Percentiles rank a stretch among this genome's conserved stretches.
Evolutionary conservation across 2,329 filamentous ascomycete species (phyloP).

Genomic region (Penicillium palitans): DNA sequence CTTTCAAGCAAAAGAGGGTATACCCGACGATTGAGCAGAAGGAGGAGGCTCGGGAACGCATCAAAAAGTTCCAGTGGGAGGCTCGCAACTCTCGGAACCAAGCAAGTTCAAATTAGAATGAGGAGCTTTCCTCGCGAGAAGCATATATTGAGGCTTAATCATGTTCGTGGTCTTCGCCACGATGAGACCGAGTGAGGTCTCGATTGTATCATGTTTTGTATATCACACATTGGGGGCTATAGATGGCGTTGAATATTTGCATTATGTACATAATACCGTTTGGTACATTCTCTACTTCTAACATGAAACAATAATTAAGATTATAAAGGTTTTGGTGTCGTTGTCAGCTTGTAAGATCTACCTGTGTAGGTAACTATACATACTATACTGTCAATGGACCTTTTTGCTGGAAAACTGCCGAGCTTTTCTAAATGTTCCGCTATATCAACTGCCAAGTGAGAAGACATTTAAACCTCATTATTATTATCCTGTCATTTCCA

Average conservation of each 20-base stretch:
- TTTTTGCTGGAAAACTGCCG: not conserved
- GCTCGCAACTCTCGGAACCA: not conserved
- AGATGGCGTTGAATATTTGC: constrained; percentile 20
- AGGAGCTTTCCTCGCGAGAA: not conserved
- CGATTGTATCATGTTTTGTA: constrained; percentile 24
- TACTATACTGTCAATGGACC: not conserved
- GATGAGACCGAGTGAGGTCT: not conserved
- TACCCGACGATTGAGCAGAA: constrained; percentile 29
- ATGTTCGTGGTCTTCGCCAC: not conserved
- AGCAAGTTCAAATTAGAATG: not conserved
- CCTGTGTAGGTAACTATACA: not conserved
- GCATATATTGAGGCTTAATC: not conserved
- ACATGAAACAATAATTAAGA: not conserved
- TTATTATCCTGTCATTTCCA: not conserved
- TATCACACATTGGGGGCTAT: constrained; percentile 15
- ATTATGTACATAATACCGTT: constrained; percentile 20
- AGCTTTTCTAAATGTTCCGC: not conserved
- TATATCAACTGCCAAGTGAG: not conserved
- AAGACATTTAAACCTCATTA: not conserved
- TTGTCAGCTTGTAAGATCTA: not conserved
- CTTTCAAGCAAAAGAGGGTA: constrained; percentile 17
- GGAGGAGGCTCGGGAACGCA: constrained; percentile 19
- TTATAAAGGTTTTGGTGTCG: not conserved
- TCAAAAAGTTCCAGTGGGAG: constrained; percentile 1
- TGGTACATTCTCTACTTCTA: constrained; percentile 13